Base-by-base conservation (phyloP, 2,329 filamentous ascomycete genomes). In the Xylaria digitata region DNA sequence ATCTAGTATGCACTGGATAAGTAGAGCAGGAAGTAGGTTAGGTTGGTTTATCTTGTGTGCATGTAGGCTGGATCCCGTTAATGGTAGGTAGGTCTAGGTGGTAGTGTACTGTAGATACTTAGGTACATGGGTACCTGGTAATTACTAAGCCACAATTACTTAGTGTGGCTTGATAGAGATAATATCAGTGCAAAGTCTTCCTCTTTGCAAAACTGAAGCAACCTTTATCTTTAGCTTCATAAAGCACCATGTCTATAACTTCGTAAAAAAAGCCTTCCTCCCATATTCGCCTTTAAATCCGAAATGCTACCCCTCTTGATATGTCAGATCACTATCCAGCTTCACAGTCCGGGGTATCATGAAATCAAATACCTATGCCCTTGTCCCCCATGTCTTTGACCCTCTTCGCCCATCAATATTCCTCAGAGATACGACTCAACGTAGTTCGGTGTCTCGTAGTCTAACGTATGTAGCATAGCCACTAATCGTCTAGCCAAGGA, bases 401-500 rank as follows among this genome's bases (percentile, higher is more conserved):
- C 34, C 30, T 40, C 19, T 17, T 8, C 61, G 1, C 34, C 2
- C 43, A 58, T 58, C 34, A 30, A 19, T 40, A 32, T 37, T 15
- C 50, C 55, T 30, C 30, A 11, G 15, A 30, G n/a, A 34, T 32
- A 32, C 34, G 19, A 23, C 40, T 23, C 8, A n/a, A 48, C 40
- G 8, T 5, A 30, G 17, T 42, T 45, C 7, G 11, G 4, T 26
- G 17, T 6, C 34, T 19, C 53, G 30, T 4, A 55, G 11, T 37
- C 21, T n/a, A 19, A 48, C 23, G 37, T 30, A 19, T 17, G 26
- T n/a, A 13, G 30, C 21, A 15, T 17, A 37, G 26, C 40, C 7
- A 42, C 23, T 42, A 6, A 21, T 59, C 30, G 43, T 49, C 53
- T 69, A 78, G 34, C 72, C 76, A 15, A 77, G 48, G 48, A 78